phyloP scores from a whole-genome alignment of 1,139 yeast genomes.

The Debaryomyces udenii region DNA sequence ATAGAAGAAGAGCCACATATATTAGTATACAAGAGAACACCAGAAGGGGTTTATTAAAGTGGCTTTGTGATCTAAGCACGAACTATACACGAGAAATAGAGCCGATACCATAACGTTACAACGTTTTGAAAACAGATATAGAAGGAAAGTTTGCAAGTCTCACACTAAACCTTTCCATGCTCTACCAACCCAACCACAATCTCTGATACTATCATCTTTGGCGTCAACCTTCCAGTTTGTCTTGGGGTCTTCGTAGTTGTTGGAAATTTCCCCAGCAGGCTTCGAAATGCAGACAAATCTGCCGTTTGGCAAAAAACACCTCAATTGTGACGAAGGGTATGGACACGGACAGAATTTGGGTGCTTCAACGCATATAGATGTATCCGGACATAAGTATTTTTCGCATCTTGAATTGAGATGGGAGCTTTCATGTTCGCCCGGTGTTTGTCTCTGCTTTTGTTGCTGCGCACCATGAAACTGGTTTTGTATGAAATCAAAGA shows the following conservation, averaged over 20 bases:
- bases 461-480: slow-evolving; percentile 27
- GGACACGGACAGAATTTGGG: slow-evolving; percentile 88
- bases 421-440: slow-evolving; percentile 33
- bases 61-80: too few relatives aligned
- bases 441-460: slow-evolving; percentile 25
- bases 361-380: slow-evolving; percentile 70
- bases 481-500: slow-evolving; percentile 41
- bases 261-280: slow-evolving; percentile 57
- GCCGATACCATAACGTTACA: too few relatives aligned
- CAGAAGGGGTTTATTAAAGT: too few relatives aligned
- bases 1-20: too few relatives aligned
- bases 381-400: slow-evolving; percentile 80
- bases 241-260: slow-evolving; percentile 49
- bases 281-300: slow-evolving; percentile 78
- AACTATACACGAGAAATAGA: too few relatives aligned
- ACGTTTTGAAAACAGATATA: too few relatives aligned
- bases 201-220: slow-evolving; percentile 58
- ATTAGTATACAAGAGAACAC: too few relatives aligned
- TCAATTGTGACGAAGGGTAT: slow-evolving; percentile 79
- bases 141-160: too few relatives aligned
- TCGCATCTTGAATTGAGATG: slow-evolving; percentile 52
- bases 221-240: slow-evolving; percentile 56
- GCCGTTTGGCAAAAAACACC: slow-evolving; percentile 74
- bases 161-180: slow-evolving; percentile 50
- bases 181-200: slow-evolving; percentile 75